Evolutionary conservation across 1,284 basidiomycete genomes (phyloP).

Genomic region (Paramarasmius palmivorus): DNA sequence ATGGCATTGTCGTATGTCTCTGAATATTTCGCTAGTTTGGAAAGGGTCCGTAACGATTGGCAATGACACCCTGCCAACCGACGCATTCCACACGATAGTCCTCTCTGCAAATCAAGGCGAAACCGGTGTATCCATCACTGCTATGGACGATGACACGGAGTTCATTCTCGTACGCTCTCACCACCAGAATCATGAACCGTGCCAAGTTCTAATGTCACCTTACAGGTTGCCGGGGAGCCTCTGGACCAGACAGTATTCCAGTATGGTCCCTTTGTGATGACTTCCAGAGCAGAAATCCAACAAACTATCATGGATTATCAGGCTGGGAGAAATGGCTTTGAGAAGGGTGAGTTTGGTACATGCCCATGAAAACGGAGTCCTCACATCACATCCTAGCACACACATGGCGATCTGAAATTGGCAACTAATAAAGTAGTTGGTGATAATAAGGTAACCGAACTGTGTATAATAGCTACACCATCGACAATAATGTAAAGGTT

Average conservation of each 20-base stretch:
- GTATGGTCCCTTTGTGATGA: conserved; percentile 89
- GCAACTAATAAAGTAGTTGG: conserved; percentile 25
- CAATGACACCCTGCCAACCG: conserved; percentile 47
- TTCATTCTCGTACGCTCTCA: conserved; percentile 59
- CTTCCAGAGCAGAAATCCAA: conserved; percentile 76
- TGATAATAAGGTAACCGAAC: too few relatives aligned
- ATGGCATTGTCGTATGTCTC: neutral
- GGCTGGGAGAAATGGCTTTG: conserved; percentile 83
- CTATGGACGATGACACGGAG: conserved; percentile 61
- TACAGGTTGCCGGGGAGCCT: conserved; percentile 82
- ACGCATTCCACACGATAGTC: conserved; percentile 77
- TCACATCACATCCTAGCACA: conserved; percentile 44
- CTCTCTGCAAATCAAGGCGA: conserved; percentile 58
- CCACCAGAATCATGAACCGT: conserved; percentile 2
- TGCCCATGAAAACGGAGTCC: neutral
- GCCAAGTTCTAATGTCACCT: conserved; percentile 5
- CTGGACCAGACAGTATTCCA: conserved; percentile 88
- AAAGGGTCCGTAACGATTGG: conserved; percentile 68
- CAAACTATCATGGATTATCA: conserved; percentile 85
- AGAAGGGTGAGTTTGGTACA: conserved; percentile 42
- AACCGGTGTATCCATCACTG: conserved; percentile 64
- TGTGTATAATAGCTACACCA: too few relatives aligned
- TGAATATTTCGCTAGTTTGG: conserved; percentile 46
- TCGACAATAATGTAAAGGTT: too few relatives aligned
- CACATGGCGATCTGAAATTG: conserved; percentile 87